These are phyloP conservation scores for Gigaspora rosea DNA, from an alignment of 192 early-diverging fungal species.

Conservation along the genomic window DNA sequence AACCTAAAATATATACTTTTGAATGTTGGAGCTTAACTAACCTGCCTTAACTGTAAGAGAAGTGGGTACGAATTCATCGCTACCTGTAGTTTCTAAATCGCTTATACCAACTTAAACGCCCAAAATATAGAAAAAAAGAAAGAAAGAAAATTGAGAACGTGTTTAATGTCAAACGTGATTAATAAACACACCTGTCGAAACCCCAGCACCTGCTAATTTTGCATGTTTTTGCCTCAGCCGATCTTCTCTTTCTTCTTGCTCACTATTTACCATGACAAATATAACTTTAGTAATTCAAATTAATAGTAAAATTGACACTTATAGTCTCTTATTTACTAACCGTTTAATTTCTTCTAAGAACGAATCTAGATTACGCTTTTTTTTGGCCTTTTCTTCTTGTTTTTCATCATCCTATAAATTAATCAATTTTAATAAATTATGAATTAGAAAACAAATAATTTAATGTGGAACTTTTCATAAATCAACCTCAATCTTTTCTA, in stretches of 20 bases:
- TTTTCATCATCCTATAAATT: conserved; percentile 33
- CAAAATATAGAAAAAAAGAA: background rate
- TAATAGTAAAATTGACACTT: background rate
- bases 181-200: conserved; percentile 8
- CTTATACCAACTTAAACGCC: background rate
- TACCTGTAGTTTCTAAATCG: conserved; percentile 10
- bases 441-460: too few relatives aligned
- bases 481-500: conserved; percentile 33
- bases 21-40: background rate
- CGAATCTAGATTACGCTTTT: conserved; percentile 80
- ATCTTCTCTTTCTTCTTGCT: conserved; percentile 68
- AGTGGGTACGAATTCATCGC: conserved; percentile 15
- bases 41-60: conserved; percentile 34
- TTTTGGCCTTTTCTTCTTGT: conserved; percentile 50
- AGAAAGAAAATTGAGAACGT: too few relatives aligned
- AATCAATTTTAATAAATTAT: too few relatives aligned
- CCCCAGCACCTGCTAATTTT: conserved; percentile 36
- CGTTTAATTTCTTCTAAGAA: conserved; percentile 85
- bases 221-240: conserved; percentile 44
- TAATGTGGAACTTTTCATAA: background rate
- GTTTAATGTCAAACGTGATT: too few relatives aligned
- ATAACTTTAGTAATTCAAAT: background rate
- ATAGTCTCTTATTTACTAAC: conserved; percentile 25
- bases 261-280: conserved; percentile 37
- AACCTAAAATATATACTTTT: background rate